Conservation (phyloP, 352 stramenopile species). For the Pythium sukuiense region DNA sequence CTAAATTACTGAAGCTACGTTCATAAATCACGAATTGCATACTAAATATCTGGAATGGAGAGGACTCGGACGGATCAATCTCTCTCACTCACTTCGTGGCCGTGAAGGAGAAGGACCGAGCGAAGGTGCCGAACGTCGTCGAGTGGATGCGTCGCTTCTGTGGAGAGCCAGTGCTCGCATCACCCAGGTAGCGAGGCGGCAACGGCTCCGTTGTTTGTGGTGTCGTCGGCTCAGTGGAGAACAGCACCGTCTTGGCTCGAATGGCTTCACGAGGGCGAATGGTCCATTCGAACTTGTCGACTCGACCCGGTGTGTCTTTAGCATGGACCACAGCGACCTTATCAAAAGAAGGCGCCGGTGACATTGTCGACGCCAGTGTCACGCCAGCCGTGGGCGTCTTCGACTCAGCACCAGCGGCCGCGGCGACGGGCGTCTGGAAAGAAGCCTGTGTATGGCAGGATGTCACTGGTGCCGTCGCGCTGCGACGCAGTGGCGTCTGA, state of each 20-base stretch:
- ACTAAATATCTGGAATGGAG: slow-evolving; percentile 16
- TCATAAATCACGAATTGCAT: slow-evolving; percentile 12
- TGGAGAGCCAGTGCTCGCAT: slow-evolving; percentile 37
- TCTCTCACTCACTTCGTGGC: slow-evolving; percentile 4
- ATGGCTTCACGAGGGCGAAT: slow-evolving; percentile 24
- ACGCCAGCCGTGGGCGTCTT: neutral
- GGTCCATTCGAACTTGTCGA: slow-evolving; percentile 65
- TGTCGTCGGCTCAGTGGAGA: too few relatives aligned
- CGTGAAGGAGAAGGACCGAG: slow-evolving; percentile 74
- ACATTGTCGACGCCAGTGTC: slow-evolving; percentile 39
- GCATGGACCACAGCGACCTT: slow-evolving; percentile 52
- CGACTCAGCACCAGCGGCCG: slow-evolving; percentile 17
- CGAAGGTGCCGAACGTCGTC: slow-evolving; percentile 75
- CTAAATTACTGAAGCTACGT: slow-evolving; percentile 5
- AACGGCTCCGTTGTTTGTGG: slow-evolving; percentile 21
- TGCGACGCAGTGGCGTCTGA: slow-evolving; percentile 46
- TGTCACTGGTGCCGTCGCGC: slow-evolving; percentile 5
- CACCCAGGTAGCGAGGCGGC: slow-evolving; percentile 70
- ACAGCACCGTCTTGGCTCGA: slow-evolving; percentile 4
- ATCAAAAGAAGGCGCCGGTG: slow-evolving; percentile 57
- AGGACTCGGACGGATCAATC: neutral
- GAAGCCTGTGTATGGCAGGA: slow-evolving; percentile 2
- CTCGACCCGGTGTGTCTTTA: slow-evolving; percentile 51
- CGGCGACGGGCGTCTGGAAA: neutral
- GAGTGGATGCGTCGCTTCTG: slow-evolving; percentile 79